phyloP scores from a whole-genome alignment of 306 rosid genomes.

The Malus orientalis region DNA sequence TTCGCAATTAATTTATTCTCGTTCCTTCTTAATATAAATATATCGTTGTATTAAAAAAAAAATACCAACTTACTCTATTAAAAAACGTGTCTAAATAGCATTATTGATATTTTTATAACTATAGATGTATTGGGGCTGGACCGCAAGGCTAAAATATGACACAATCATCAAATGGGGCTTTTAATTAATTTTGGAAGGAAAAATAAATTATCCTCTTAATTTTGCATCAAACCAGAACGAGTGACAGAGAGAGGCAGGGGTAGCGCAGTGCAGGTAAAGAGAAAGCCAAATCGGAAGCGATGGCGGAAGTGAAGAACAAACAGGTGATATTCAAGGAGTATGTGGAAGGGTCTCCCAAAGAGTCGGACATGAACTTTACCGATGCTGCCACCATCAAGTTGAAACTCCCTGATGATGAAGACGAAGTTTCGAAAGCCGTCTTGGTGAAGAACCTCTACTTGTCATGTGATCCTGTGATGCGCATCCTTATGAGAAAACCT shows the following conservation, averaged over 20 bases:
- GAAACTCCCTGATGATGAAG: conserved; percentile 15
- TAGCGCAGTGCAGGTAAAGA: background rate
- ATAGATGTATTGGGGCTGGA: no score
- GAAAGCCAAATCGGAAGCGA: background rate
- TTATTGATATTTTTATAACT: no score
- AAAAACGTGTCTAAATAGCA: no score
- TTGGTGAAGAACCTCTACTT: conserved; percentile 55
- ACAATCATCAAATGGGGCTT: no score
- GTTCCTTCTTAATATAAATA: accelerated
- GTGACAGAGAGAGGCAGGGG: background rate
- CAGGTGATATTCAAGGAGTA: background rate
- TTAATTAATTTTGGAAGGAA: background rate
- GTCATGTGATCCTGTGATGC: conserved; percentile 65
- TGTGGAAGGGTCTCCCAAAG: conserved; percentile 2
- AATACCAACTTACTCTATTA: no score
- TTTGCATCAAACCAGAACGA: no score
- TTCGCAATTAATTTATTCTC: no score
- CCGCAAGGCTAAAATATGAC: no score
- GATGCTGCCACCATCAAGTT: conserved; percentile 20
- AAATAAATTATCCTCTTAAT: background rate
- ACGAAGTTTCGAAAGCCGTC: conserved; percentile 25
- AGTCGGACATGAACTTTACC: background rate
- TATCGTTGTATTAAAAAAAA: no score
- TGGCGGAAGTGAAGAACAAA: background rate
- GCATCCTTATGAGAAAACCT: conserved; percentile 15